Evolutionary conservation across 768 basidiomycete genomes (phyloP).

Genomic region (Leccinum olivaceopallidum): DNA sequence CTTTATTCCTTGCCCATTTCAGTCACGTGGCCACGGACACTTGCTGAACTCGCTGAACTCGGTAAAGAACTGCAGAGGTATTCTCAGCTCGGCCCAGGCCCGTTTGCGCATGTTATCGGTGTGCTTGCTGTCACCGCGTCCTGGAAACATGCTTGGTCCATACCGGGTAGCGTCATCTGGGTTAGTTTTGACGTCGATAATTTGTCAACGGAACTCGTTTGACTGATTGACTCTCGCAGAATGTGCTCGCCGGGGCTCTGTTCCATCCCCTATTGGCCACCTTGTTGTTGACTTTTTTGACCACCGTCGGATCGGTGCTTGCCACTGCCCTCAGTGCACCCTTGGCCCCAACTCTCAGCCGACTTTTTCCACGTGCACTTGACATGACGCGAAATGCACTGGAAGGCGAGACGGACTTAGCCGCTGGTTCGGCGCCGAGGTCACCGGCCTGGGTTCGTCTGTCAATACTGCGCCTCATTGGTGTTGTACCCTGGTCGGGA

Average conservation of each 20-base stretch:
- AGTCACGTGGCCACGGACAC: conserved; percentile 72
- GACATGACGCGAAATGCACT: conserved; percentile 82
- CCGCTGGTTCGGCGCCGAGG: conserved; percentile 36
- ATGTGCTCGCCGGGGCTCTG: conserved; percentile 85
- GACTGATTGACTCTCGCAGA: conserved; percentile 47
- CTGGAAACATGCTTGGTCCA: conserved; percentile 98
- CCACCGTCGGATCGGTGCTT: conserved; percentile 81
- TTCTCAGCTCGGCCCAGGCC: conserved; percentile 63
- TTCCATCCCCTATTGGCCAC: conserved; percentile 85
- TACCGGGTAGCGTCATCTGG: conserved; percentile 93
- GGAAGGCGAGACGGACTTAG: conserved; percentile 58
- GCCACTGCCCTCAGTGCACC: conserved; percentile 82
- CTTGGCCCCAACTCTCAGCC: conserved; percentile 79
- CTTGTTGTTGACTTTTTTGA: conserved; percentile 77
- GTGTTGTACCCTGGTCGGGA: conserved; percentile 95
- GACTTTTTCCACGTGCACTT: conserved; percentile 80
- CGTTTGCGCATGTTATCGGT: conserved; percentile 74
- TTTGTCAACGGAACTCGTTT: conserved; percentile 6
- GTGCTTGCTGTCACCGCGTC: conserved; percentile 83
- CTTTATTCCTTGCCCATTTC: conserved; percentile 67
- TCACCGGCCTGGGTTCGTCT: conserved; percentile 77
- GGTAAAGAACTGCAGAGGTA: conserved; percentile 78
- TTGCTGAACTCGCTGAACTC: conserved; percentile 73
- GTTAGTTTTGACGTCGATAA: conserved; percentile 41
- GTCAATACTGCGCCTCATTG: conserved; percentile 84